These are phyloP conservation scores for Ailanthus altissimus DNA, from an alignment of 345 rosid species.

Conservation along the genomic window DNA sequence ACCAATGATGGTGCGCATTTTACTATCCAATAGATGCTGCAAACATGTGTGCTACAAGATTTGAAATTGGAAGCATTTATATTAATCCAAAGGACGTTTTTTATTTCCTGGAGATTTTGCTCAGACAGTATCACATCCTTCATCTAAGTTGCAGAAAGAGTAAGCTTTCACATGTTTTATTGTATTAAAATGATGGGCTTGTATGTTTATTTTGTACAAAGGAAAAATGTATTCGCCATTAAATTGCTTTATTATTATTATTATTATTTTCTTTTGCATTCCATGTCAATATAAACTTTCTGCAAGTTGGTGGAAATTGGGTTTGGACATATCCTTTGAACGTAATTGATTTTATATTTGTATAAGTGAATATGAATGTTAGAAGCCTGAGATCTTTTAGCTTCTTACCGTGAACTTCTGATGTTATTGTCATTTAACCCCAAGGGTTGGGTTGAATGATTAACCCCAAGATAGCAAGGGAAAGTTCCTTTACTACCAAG, in stretches of 20 bases:
- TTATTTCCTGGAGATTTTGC: constrained; percentile 78
- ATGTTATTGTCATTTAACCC: background rate
- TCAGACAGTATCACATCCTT: constrained; percentile 86
- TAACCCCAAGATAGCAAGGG: background rate
- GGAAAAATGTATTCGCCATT: background rate
- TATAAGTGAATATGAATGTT: constrained; percentile 1
- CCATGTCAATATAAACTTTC: background rate
- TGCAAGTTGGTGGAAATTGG: background rate
- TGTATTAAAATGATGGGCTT: background rate
- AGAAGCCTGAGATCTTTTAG: background rate
- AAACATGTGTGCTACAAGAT: background rate
- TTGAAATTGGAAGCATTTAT: constrained; percentile 14
- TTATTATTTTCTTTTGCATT: background rate
- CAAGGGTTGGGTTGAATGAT: background rate
- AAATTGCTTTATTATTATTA: background rate
- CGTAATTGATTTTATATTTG: background rate
- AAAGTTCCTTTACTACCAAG: background rate
- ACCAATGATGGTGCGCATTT: constrained; percentile 77
- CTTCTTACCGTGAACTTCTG: background rate
- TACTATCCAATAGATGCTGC: background rate
- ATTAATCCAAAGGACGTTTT: constrained; percentile 10
- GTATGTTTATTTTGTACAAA: background rate
- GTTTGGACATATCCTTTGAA: background rate
- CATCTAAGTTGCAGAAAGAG: constrained; percentile 82
- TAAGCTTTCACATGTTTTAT: constrained; percentile 36